Percentiles rank a stretch among this genome's conserved stretches.
phyloP scores from a whole-genome alignment of 768 basidiomycete species.

The Wakefieldia striispora region DNA sequence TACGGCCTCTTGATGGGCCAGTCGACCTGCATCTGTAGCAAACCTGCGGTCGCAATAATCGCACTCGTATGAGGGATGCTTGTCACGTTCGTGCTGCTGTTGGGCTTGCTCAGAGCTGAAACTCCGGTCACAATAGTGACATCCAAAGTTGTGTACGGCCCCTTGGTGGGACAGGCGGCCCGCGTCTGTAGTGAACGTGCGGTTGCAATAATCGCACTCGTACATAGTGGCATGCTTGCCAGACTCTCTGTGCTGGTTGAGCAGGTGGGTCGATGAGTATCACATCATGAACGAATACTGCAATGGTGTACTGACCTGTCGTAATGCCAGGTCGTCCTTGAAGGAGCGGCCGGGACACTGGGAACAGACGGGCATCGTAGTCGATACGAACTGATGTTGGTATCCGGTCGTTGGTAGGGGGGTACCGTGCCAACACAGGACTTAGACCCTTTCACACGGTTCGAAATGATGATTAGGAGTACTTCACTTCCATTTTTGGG shows the following conservation, averaged over 20 bases:
- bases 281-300: neutral
- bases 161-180: conserved; percentile 1
- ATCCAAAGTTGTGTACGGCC: conserved; percentile 11
- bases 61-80: conserved; percentile 6
- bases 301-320: conserved; percentile 13
- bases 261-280: neutral
- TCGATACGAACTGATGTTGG: too few species aligned
- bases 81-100: conserved; percentile 1
- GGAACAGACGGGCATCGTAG: conserved; percentile 18
- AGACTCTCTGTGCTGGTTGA: conserved; percentile 11
- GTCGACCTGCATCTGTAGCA: neutral
- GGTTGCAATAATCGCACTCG: conserved; percentile 12
- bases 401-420: too few species aligned
- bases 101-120: conserved; percentile 2
- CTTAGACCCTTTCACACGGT: too few species aligned
- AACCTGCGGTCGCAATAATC: conserved; percentile 10
- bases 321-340: conserved; percentile 2
- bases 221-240: conserved; percentile 9
- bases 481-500: too few species aligned
- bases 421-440: too few species aligned
- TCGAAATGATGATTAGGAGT: too few species aligned
- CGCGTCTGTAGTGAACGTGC: neutral
- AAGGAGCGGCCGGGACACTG: conserved; percentile 21
- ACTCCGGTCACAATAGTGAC: conserved; percentile 6
- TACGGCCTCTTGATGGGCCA: neutral